Evolutionary conservation across 768 basidiomycete species (phyloP).

Genomic region (Dioszegia hungarica): DNA sequence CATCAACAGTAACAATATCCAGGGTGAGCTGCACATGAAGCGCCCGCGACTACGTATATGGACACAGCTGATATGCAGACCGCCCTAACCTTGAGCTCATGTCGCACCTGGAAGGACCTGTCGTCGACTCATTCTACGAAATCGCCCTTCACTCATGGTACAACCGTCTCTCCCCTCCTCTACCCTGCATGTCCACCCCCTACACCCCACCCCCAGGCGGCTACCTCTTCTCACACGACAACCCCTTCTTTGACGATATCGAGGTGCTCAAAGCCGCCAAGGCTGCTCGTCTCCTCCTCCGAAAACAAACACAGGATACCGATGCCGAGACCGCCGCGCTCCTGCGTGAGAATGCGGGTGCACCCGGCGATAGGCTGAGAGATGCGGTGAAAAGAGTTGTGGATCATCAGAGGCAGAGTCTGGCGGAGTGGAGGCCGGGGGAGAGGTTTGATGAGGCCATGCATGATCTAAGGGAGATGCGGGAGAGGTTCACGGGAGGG

Average conservation of each 20-base stretch:
- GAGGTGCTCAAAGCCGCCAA: slow-evolving; percentile 51
- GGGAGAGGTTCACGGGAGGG: slow-evolving; percentile 22
- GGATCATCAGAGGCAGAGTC: slow-evolving; percentile 30
- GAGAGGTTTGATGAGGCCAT: slow-evolving; percentile 38
- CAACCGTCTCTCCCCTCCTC: slow-evolving; percentile 45
- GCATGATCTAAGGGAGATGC: slow-evolving; percentile 40
- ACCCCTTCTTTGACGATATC: slow-evolving; percentile 52
- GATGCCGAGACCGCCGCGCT: slow-evolving; percentile 30
- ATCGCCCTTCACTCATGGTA: slow-evolving; percentile 63
- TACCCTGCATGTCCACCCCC: slow-evolving; percentile 41
- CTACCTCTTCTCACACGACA: slow-evolving; percentile 53
- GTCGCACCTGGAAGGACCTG: slow-evolving; percentile 65
- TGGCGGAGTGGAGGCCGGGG: slow-evolving; percentile 40
- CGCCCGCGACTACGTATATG: no score
- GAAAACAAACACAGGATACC: slow-evolving; percentile 42
- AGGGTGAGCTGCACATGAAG: slow-evolving; percentile 29
- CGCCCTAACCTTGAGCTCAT: slow-evolving; percentile 57
- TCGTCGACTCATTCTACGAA: slow-evolving; percentile 68
- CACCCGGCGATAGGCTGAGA: slow-evolving; percentile 29
- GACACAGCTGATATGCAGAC: slow-evolving; percentile 32
- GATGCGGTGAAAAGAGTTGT: slow-evolving; percentile 41
- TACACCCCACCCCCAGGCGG: slow-evolving; percentile 36
- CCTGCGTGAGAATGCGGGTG: slow-evolving; percentile 7
- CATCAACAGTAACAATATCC: slow-evolving; percentile 64
- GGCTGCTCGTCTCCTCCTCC: slow-evolving; percentile 49